Conservation (phyloP, 2,329 filamentous ascomycete genomes). For the Penicillium corylophilum region DNA sequence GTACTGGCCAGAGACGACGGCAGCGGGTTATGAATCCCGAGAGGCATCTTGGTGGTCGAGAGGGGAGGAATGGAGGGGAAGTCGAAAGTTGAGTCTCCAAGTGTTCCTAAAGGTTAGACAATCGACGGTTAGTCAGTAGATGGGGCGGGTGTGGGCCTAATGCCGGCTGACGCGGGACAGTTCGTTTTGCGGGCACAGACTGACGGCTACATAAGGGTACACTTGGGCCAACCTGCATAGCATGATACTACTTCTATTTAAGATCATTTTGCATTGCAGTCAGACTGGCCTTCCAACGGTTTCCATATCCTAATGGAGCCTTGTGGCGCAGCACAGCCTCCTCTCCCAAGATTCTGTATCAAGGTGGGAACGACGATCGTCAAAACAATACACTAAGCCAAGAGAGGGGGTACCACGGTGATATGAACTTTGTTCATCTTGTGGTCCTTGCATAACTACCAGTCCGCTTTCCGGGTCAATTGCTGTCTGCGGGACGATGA, state of each 20-base stretch:
- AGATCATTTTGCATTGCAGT: neutral
- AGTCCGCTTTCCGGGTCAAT: neutral
- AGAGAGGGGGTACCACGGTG: neutral
- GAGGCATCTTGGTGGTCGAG: conserved; percentile 37
- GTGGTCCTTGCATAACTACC: neutral
- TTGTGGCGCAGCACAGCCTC: neutral
- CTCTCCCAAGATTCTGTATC: neutral
- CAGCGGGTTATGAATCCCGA: conserved; percentile 49
- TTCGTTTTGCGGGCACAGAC: conserved; percentile 6
- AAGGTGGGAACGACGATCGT: neutral
- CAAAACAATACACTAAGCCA: neutral
- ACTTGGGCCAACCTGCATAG: neutral
- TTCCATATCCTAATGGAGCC: neutral
- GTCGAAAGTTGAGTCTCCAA: conserved; percentile 3
- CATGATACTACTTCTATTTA: neutral
- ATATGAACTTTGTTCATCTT: neutral
- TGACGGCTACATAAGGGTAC: neutral
- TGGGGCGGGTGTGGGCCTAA: conserved; percentile 27
- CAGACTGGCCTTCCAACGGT: neutral
- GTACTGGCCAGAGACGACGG: conserved; percentile 50
- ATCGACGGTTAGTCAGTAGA: conserved; percentile 22
- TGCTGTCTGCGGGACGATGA: too few species aligned
- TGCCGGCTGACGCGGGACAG: conserved; percentile 23
- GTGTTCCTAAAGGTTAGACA: conserved; percentile 3
- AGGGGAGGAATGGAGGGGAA: conserved; percentile 5